Evolutionary conservation across 2,329 filamentous ascomycete genomes (phyloP).

Genomic region (Cladosporium oxysporum): DNA sequence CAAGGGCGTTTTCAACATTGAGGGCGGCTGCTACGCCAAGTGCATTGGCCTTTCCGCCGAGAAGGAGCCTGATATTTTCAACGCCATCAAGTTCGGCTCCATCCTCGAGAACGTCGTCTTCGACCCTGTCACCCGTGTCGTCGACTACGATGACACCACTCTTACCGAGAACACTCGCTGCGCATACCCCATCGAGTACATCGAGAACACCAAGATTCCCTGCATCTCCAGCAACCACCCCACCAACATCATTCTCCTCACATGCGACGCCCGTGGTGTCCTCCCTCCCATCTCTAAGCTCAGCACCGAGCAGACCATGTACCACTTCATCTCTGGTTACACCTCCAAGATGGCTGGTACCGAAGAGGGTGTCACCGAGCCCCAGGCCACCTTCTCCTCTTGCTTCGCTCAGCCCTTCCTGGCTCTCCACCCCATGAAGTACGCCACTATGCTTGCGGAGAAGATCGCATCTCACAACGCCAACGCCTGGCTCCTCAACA

Average conservation of each 20-base stretch:
- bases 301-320: constrained; percentile 94
- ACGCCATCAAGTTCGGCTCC: constrained; percentile 93
- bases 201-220: constrained; percentile 97
- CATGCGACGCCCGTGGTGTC: constrained; percentile 95
- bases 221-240: constrained; percentile 87
- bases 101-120: constrained; percentile 99
- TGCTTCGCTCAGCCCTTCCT: constrained; percentile 99
- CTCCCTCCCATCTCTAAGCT: constrained; percentile 98
- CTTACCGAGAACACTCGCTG: constrained; percentile 98
- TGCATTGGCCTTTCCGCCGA: constrained; percentile 94
- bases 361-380: constrained; percentile 94
- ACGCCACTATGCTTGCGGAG: constrained; percentile 96
- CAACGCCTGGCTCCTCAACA: constrained; percentile 98
- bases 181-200: constrained; percentile 99
- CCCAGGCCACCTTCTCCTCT: constrained; percentile 97
- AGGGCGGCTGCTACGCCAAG: constrained; percentile 99
- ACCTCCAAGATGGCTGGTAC: constrained; percentile 99
- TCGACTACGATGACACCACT: constrained; percentile 94
- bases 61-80: constrained; percentile 98
- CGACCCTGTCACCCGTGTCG: constrained; percentile 81
- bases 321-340: constrained; percentile 99
- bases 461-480: constrained; percentile 95
- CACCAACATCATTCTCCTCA: constrained; percentile 96
- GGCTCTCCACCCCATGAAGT: constrained; percentile 97
- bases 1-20: constrained; percentile 97